phyloP scores from a whole-genome alignment of 1,139 yeast species.

The Yamadazyma siamensis region DNA sequence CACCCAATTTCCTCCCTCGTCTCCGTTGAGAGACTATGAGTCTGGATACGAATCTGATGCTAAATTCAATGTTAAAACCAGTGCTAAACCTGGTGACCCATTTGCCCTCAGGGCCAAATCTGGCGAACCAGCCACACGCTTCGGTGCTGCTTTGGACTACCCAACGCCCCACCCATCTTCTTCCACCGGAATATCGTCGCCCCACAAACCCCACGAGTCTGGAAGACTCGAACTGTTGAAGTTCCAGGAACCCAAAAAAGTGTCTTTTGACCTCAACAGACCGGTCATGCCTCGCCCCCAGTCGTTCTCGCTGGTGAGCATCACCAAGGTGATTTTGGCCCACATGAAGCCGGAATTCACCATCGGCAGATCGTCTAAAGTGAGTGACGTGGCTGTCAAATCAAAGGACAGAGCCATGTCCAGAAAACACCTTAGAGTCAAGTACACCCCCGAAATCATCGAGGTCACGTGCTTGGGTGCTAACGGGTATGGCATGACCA shows the following conservation, averaged over 20 bases:
- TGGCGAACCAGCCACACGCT: slow-evolving; percentile 19
- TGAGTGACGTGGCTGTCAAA: slow-evolving; percentile 56
- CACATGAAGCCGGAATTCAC: slow-evolving; percentile 20
- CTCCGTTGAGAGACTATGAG: slow-evolving; percentile 53
- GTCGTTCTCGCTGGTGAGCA: slow-evolving; percentile 17
- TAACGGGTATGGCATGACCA: slow-evolving; percentile 63
- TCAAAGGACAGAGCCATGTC: slow-evolving; percentile 61
- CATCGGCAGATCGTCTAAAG: slow-evolving; percentile 65
- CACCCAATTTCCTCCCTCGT: slow-evolving; percentile 60
- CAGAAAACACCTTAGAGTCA: slow-evolving; percentile 54
- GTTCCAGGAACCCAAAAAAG: slow-evolving; percentile 9
- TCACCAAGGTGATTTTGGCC: slow-evolving; percentile 34
- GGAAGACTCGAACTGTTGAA: neutral
- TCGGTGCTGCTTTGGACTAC: too few species aligned
- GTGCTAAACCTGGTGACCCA: slow-evolving; percentile 6
- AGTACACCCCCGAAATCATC: slow-evolving; percentile 19
- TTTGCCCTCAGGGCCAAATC: slow-evolving; percentile 1
- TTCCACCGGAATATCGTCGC: slow-evolving; percentile 46
- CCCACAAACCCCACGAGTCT: slow-evolving; percentile 13
- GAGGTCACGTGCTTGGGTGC: slow-evolving; percentile 60
- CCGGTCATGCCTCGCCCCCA: slow-evolving; percentile 7
- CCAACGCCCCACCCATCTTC: slow-evolving; percentile 62
- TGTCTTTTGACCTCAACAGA: slow-evolving; percentile 12
- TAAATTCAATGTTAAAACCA: slow-evolving; percentile 12
- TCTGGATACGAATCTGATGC: too few species aligned